phyloP scores from a whole-genome alignment of 495 filamentous ascomycete species.

The Extremus antarcticus region DNA sequence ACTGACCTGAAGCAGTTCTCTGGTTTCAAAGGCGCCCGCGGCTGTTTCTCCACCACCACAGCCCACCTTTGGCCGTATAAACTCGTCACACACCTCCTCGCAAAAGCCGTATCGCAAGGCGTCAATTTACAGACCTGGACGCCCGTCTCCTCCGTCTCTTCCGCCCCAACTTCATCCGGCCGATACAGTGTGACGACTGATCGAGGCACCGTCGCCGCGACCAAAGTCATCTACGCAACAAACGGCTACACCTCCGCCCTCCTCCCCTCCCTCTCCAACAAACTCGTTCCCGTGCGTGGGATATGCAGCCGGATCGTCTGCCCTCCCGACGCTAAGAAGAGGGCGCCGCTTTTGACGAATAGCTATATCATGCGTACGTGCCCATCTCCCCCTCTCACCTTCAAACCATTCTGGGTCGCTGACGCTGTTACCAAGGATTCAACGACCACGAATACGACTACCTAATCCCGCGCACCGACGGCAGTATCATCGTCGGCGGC shows the following conservation, averaged over 20 bases:
- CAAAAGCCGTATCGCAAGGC: background rate
- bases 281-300: background rate
- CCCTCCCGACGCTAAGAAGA: background rate
- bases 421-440: no score
- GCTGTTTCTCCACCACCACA: background rate
- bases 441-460: conserved; percentile 1
- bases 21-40: background rate
- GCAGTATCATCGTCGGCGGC: conserved; percentile 7
- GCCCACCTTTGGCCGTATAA: background rate
- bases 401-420: no score
- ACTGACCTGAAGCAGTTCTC: background rate
- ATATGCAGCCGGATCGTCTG: conserved; percentile 1
- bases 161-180: background rate
- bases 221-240: background rate
- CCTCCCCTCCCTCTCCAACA: background rate
- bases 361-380: background rate
- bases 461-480: conserved; percentile 2
- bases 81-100: background rate
- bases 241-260: conserved; percentile 1
- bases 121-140: background rate
- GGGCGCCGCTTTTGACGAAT: background rate
- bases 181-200: background rate
- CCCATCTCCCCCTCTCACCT: no score
- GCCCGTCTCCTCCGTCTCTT: background rate
- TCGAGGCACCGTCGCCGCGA: background rate